Percentiles rank a stretch among this genome's conserved stretches.
These are phyloP conservation scores for Stereocaulon alpinum DNA, from an alignment of 495 filamentous ascomycete species.

Conservation along the genomic window DNA sequence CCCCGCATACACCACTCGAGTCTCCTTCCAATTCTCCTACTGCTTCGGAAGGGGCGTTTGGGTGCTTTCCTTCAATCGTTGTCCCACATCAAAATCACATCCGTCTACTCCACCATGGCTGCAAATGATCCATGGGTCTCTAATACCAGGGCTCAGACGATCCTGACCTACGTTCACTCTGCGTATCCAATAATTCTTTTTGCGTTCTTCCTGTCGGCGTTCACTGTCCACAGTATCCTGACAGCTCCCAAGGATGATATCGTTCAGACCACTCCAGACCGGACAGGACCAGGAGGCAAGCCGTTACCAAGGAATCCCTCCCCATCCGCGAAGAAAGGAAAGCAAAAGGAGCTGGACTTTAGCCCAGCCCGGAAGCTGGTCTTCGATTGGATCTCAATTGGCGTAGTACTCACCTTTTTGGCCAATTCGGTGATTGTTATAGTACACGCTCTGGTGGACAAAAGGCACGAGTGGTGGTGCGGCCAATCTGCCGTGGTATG, in stretches of 20 bases:
- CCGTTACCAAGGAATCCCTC: conserved; percentile 51
- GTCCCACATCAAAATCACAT: neutral
- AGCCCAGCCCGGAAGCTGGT: conserved; percentile 49
- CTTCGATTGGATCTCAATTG: conserved; percentile 65
- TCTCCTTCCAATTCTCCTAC: conserved; percentile 2
- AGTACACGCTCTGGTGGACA: conserved; percentile 56
- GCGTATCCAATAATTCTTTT: conserved; percentile 58
- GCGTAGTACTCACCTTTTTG: conserved; percentile 59
- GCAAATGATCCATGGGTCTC: conserved; percentile 15
- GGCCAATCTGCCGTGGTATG: conserved; percentile 75
- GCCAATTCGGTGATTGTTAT: conserved; percentile 67
- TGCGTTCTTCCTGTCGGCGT: conserved; percentile 54
- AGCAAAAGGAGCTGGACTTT: conserved; percentile 37
- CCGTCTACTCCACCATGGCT: neutral
- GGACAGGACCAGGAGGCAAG: conserved; percentile 66
- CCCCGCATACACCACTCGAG: neutral
- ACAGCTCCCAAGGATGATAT: conserved; percentile 32
- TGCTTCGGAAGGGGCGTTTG: conserved; percentile 1
- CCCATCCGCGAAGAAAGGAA: conserved; percentile 20
- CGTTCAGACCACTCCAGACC: conserved; percentile 25
- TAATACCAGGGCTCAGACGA: conserved; percentile 29
- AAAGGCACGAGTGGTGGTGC: conserved; percentile 78
- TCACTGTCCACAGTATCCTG: conserved; percentile 51
- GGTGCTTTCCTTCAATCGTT: neutral
- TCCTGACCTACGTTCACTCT: conserved; percentile 45